Base-by-base conservation (phyloP, 2,329 filamentous ascomycete species). In the Colletotrichum falcatum region DNA sequence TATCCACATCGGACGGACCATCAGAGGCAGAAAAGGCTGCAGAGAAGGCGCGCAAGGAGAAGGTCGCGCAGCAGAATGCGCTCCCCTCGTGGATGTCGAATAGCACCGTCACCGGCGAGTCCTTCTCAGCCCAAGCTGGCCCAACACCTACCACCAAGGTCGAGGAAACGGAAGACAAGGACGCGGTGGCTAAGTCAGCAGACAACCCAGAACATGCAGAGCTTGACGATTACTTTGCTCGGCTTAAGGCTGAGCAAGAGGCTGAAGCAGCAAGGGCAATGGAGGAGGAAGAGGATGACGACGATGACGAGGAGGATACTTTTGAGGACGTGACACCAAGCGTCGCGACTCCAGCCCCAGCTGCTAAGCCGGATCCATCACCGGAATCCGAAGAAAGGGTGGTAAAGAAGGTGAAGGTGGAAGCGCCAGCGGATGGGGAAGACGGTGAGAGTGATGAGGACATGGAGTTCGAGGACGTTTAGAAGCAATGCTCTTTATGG, bases 31-130 rank as follows among this genome's bases (percentile, higher is more conserved):
- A 92, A 75, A 88, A 88, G 77, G 87, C 88, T 44, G 89, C 88
- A 42, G 91, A 92, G 75, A 84, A 86, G 68, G 87, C 85, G n/a
- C 85, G 86, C 55, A 91, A 90, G 77, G 90, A 91, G 76, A 88
- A 89, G 78, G 84, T 90, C 72, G 88, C 90, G 1, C 83, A 85
- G 74, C 90, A 93, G 76, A 94, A 94, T 76, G 90, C 89, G 9
- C 80, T 94, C 71, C 92, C 92, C 2, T 82, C 86, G 11, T 94
- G 92, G 90, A 92, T 93, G 81, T 88, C 89, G 0, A 88, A 91
- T 66, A 92, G 90, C 72, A 93, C 91, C 2, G 87, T 93, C 58
- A 89, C 86, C 5, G 89, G 89, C 61, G 86, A 89, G 69, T 87
- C 88, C n/a, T 92, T 88, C 78, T 80, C 83, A 49, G 62, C 79